A percentile compares a stretch with the other conserved stretches of the same genome.
Evolutionary conservation across 805 yeast species (phyloP).

Genomic region (Yamadazyma kitorensis): DNA sequence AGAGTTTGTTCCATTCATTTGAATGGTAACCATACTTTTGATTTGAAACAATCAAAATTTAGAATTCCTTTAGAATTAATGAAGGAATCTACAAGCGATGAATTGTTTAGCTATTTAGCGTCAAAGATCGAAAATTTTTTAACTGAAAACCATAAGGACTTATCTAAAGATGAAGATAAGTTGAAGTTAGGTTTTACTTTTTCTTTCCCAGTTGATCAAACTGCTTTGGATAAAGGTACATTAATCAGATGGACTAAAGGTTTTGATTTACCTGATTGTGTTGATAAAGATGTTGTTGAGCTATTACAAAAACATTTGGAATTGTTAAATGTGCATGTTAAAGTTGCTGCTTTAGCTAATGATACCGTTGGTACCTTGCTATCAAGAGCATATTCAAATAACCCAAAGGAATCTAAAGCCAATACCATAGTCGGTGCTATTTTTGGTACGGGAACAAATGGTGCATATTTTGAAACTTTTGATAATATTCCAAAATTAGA

Average conservation of each 20-base stretch:
- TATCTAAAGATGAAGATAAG: constrained; percentile 14
- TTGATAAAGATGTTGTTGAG: constrained; percentile 78
- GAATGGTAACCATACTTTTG: constrained; percentile 76
- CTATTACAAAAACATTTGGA: constrained; percentile 71
- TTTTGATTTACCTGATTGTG: constrained; percentile 78
- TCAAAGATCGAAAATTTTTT: constrained; percentile 64
- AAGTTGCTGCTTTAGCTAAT: constrained; percentile 85
- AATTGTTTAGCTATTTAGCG: constrained; percentile 74
- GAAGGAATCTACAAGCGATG: constrained; percentile 60
- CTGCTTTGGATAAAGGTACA: constrained; percentile 73
- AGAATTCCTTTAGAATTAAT: constrained; percentile 78
- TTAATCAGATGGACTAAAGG: constrained; percentile 97
- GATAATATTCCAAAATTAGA: constrained; percentile 72
- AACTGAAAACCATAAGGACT: constrained; percentile 58
- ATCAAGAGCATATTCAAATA: constrained; percentile 79
- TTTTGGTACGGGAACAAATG: constrained; percentile 97
- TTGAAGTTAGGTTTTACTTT: constrained; percentile 90
- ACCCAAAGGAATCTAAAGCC: constrained; percentile 59
- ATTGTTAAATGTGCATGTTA: constrained; percentile 55
- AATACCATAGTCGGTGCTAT: constrained; percentile 85
- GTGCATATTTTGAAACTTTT: constrained; percentile 83
- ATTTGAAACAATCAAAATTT: constrained; percentile 69
- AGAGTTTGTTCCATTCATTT: constrained; percentile 86
- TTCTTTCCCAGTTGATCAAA: constrained; percentile 88
- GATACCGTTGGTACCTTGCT: constrained; percentile 95